Base-by-base conservation (phyloP, 116 monocot species). In the Iris pallida region DNA sequence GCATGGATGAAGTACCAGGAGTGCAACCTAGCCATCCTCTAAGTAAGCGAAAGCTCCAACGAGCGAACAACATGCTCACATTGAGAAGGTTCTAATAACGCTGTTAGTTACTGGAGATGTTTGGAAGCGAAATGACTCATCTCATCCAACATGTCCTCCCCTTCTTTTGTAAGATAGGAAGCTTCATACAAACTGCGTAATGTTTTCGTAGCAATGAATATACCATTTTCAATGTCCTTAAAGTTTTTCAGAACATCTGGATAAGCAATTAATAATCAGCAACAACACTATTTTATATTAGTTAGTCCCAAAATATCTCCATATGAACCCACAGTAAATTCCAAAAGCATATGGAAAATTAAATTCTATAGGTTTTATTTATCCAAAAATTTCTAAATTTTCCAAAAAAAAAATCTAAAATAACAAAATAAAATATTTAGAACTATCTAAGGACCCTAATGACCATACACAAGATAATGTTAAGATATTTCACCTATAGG, bases 101-200 rank as follows among this genome's bases (percentile, higher is more conserved):
- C 43, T 16, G 12, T 44, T 4, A 15, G 8, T 9, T 61, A 8
- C 8, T 30, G 41, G 7, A 61, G 42, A 3, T 41, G 52, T 20
- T 60, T 61, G 3, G n/a, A 30, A 51, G 52, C 40, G 18, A 71
- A 61, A 3, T 59, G 49, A 18, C 15, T 20, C 1, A 20, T 51
- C 12, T 61, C 57, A 16, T 61, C 71, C 15, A 71, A 20, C 8
- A 9, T 49, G 9, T 71, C 53, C 47, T 71, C 71, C 49, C 71
- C 71, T 15, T 71, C 52, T 6, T 42, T 20, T 6, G 52, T 48
- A 60, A 61, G 52, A 71, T 41, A 47, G 13, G 71, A 61, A 42
- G 71, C 71, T 47, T 71, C 61, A 42, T 71, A 61, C 3, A 71
- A 20, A 20, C 71, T 71, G n/a, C 61, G 57, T 5, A 71, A n/a